These are phyloP conservation scores for Urtica urens DNA, from an alignment of 306 rosid genomes.

Conservation along the genomic window DNA sequence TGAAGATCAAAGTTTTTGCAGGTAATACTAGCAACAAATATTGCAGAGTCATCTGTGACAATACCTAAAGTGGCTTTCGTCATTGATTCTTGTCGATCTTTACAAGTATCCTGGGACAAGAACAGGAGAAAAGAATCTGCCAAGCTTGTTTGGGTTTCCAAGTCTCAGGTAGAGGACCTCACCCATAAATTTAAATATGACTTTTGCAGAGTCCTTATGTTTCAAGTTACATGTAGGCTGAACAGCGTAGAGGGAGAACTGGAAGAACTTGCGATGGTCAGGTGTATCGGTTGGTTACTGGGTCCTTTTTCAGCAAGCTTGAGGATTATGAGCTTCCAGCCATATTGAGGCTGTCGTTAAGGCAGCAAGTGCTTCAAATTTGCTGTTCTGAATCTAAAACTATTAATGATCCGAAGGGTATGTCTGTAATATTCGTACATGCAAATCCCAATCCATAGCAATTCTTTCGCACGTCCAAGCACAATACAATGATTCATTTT, in stretches of 20 bases:
- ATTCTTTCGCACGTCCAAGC: no score
- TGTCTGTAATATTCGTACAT: not conserved
- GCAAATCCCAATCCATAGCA: no score
- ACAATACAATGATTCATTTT: no score
- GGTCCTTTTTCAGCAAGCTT: conserved; percentile 46
- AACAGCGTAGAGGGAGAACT: conserved; percentile 86
- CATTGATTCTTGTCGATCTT: conserved; percentile 79
- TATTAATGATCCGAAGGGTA: conserved; percentile 76
- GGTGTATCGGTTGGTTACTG: conserved; percentile 63
- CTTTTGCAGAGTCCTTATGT: not conserved
- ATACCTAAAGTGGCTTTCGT: conserved; percentile 88
- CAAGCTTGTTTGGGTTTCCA: conserved; percentile 77
- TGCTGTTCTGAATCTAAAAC: conserved; percentile 76
- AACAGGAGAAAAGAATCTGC: conserved; percentile 40
- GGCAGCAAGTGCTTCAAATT: conserved; percentile 64
- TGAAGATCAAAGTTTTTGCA: conserved; percentile 20
- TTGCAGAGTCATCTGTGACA: conserved; percentile 91
- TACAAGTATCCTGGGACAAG: conserved; percentile 70
- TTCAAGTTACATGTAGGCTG: conserved; percentile 35
- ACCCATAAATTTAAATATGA: conserved; percentile 3
- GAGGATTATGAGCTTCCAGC: conserved; percentile 57
- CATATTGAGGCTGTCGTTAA: conserved; percentile 61
- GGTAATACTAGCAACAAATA: conserved; percentile 89
- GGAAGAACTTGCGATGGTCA: conserved; percentile 95
- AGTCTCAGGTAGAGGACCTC: conserved; percentile 61